Evolutionary conservation across 768 basidiomycete genomes (phyloP).

Genomic region (Mycena galericulata): DNA sequence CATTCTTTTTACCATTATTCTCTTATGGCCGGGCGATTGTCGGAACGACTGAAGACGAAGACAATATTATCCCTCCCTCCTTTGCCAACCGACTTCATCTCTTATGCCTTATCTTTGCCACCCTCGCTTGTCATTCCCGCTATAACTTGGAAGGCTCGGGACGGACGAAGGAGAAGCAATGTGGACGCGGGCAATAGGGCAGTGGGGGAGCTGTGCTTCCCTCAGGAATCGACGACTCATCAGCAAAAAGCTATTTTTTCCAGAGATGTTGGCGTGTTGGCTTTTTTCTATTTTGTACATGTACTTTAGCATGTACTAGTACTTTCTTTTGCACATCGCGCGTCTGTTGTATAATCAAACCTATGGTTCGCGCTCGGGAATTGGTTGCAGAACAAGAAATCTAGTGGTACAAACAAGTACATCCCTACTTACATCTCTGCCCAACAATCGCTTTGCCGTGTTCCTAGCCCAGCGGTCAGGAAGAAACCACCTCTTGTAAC

Average conservation of each 20-base stretch:
- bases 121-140: conserved; percentile 6
- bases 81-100: background rate
- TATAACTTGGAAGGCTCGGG: conserved; percentile 8
- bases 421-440: conserved; percentile 81
- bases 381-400: conserved; percentile 13
- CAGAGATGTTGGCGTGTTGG: conserved; percentile 28
- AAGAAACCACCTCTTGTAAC: background rate
- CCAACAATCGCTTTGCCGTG: conserved; percentile 87
- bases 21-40: conserved; percentile 20
- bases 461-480: conserved; percentile 58
- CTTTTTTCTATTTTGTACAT: conserved; percentile 25
- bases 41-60: conserved; percentile 1
- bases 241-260: conserved; percentile 15
- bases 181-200: background rate
- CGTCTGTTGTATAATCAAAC: conserved; percentile 27
- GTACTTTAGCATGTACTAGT: conserved; percentile 33
- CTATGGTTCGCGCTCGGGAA: background rate
- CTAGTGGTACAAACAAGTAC: conserved; percentile 28
- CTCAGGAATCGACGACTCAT: conserved; percentile 10
- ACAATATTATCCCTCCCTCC: conserved; percentile 15
- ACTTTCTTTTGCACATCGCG: conserved; percentile 19
- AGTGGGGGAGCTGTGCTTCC: conserved; percentile 25
- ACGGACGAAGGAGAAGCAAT: conserved; percentile 6
- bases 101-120: conserved; percentile 4
- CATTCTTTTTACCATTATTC: conserved; percentile 35